These are phyloP conservation scores for Sphaerobolus stellatus DNA, from an alignment of 1,284 basidiomycete genomes.

Conservation along the genomic window DNA sequence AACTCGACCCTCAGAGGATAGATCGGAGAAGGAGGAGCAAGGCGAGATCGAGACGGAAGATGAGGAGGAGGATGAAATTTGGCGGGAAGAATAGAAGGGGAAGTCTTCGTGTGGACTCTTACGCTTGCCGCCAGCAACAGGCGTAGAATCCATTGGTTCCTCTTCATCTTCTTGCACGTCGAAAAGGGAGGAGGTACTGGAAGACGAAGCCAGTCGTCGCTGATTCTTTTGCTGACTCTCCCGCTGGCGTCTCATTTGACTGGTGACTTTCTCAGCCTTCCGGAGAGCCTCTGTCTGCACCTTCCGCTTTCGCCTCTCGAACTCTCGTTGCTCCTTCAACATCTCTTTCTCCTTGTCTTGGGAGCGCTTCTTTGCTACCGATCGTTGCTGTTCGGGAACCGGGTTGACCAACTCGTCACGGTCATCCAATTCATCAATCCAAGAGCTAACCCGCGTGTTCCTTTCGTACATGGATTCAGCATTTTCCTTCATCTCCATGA, in stretches of 20 bases:
- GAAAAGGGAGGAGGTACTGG: background rate
- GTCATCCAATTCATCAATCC: slow-evolving; percentile 8
- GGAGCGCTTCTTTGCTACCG: background rate
- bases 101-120: background rate
- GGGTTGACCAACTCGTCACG: slow-evolving; percentile 5
- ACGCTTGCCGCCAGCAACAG: slow-evolving; percentile 8
- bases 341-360: background rate
- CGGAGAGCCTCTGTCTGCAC: slow-evolving; percentile 3
- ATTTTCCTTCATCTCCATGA: slow-evolving; percentile 35
- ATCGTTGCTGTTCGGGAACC: background rate
- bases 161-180: background rate
- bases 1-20: slow-evolving; percentile 6
- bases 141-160: background rate
- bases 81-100: background rate
- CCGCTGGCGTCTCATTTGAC: background rate
- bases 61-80: background rate
- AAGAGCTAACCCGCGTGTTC: slow-evolving; percentile 8
- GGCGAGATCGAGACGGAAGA: background rate
- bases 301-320: slow-evolving; percentile 4
- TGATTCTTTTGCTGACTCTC: background rate
- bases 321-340: background rate
- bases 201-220: background rate
- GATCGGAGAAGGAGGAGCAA: background rate
- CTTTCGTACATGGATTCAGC: slow-evolving; percentile 9
- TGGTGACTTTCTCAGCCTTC: slow-evolving; percentile 7